phyloP scores from a whole-genome alignment of 176 grass and related monocot genomes.

The Urochloa ruziziensis region DNA sequence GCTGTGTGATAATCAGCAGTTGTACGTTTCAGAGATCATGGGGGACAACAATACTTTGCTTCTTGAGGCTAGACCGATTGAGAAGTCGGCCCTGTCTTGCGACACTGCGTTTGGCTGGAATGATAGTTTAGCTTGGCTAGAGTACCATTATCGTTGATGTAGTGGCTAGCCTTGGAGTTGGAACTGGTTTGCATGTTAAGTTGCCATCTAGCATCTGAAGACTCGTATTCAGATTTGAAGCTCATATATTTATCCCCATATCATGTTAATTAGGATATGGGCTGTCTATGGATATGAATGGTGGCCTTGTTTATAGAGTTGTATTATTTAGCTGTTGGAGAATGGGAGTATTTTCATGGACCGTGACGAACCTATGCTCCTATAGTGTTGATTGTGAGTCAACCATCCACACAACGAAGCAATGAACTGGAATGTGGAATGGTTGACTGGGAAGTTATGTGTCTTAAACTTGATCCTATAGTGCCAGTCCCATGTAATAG shows the following conservation, averaged over 20 bases:
- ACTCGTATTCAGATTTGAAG: not conserved
- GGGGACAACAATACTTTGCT: not conserved
- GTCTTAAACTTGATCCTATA: no score
- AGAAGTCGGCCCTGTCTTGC: not conserved
- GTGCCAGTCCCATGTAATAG: no score
- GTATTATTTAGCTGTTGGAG: not conserved
- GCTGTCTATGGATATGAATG: not conserved
- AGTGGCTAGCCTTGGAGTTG: not conserved
- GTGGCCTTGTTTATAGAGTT: not conserved
- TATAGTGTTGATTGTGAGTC: not conserved
- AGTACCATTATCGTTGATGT: not conserved
- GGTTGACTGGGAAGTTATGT: not conserved
- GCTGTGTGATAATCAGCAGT: not conserved
- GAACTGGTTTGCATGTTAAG: not conserved
- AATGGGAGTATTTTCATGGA: conserved; percentile 3
- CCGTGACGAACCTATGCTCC: not conserved
- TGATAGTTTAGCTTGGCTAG: not conserved
- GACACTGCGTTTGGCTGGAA: not conserved
- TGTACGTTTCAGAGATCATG: not conserved
- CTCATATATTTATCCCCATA: not conserved
- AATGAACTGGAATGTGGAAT: not conserved
- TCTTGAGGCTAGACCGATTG: not conserved
- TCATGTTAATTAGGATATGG: not conserved
- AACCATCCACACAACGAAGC: not conserved
- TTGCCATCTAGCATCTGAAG: not conserved